These are phyloP conservation scores for Gynostemma pentaphyllum DNA, from an alignment of 306 rosid species.

Conservation along the genomic window DNA sequence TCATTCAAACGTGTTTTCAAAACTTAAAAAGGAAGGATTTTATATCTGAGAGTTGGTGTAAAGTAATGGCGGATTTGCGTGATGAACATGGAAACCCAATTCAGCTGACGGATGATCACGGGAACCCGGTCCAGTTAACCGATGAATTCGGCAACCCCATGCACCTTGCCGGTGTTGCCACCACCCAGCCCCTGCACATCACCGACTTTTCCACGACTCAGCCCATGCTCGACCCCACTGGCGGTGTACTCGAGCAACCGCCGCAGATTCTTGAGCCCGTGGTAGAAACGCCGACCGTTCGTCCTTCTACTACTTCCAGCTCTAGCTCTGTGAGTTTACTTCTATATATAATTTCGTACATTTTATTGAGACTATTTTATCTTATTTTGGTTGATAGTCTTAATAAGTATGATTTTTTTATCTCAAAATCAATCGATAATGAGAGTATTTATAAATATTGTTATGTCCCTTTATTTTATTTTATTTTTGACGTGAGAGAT, in stretches of 20 bases:
- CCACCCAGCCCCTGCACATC: conserved; percentile 5
- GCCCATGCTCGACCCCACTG: not conserved
- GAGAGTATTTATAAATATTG: too few relatives aligned
- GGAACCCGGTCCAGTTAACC: conserved; percentile 7
- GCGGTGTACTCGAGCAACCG: not conserved
- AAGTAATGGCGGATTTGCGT: conserved; percentile 42
- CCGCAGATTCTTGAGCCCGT: not conserved
- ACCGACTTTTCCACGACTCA: not conserved
- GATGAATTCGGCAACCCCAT: conserved; percentile 5
- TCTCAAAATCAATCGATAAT: too few relatives aligned
- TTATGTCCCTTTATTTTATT: too few relatives aligned
- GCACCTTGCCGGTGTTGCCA: conserved; percentile 49
- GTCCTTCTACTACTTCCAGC: conserved; percentile 23
- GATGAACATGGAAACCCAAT: conserved; percentile 56
- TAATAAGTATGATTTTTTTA: too few relatives aligned
- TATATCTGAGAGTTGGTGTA: not conserved
- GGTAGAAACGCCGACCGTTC: not conserved
- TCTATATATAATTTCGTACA: too few relatives aligned
- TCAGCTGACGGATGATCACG: not conserved
- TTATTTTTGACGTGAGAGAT: too few relatives aligned
- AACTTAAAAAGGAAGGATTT: not conserved
- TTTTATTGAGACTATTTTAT: too few relatives aligned
- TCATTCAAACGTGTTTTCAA: not conserved
- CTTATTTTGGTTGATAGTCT: too few relatives aligned
- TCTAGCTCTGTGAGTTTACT: conserved; percentile 56